Conservation (phyloP, 1,139 yeast species). For the Zygosaccharomyces pseudobailii region DNA sequence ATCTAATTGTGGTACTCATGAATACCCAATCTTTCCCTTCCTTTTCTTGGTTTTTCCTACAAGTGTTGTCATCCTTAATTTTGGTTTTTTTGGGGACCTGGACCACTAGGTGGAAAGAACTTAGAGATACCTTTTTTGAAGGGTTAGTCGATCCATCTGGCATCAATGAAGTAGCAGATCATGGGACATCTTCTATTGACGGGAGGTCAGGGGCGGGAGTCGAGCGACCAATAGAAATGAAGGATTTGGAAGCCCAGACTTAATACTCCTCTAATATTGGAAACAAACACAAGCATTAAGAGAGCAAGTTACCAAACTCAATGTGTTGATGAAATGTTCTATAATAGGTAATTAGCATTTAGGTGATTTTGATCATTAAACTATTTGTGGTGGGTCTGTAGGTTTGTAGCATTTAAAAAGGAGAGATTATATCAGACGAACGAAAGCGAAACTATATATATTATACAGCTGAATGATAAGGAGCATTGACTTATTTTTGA, state of each 20-base stretch:
- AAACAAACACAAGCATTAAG: background rate
- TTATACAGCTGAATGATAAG: background rate
- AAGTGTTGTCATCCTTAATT: conserved; percentile 58
- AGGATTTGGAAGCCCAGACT: conserved; percentile 32
- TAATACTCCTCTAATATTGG: background rate
- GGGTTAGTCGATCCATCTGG: conserved; percentile 55
- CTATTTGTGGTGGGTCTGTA: too few relatives aligned
- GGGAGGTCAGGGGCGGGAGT: background rate
- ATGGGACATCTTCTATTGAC: conserved; percentile 7
- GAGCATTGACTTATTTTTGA: background rate
- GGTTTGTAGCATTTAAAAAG: background rate
- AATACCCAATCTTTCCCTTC: conserved; percentile 68
- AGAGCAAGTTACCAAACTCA: background rate
- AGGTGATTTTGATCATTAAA: background rate
- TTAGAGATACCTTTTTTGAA: conserved; percentile 83
- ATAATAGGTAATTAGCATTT: background rate
- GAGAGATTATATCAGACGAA: background rate
- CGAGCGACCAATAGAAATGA: conserved; percentile 23
- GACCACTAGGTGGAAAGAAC: conserved; percentile 82
- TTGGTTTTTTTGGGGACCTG: conserved; percentile 80
- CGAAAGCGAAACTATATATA: background rate
- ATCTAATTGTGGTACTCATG: conserved; percentile 64
- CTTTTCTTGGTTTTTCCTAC: conserved; percentile 81
- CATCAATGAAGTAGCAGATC: conserved; percentile 5
- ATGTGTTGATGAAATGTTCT: background rate